Evolutionary conservation across 169 alveolate genomes (phyloP), one percentile per base, ranked within the genome.

Genomic region (Theileria parva): DNA sequence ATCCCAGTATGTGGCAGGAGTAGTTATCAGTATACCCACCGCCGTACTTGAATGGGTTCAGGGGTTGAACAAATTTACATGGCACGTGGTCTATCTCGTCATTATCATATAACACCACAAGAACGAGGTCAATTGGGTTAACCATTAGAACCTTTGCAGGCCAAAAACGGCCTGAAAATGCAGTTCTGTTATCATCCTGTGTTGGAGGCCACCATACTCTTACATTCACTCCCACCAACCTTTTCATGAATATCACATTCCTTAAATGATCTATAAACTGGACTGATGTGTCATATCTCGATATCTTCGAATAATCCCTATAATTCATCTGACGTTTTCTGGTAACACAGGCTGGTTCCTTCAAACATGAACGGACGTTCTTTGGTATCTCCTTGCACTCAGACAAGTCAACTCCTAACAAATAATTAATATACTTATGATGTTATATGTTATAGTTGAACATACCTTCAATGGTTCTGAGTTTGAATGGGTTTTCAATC

Each of bases 201-300:
- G 87, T 83, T 12, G 89, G 78, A 1, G 89, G 89, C 89, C 89
- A 83, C 89, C 89, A 83, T 15, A 83, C 89, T 7, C 89, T 60
- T 12, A 83, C 86, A 11, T 67, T 61, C 30, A 53, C 9, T 9
- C 86, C 89, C 0, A 77, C 86, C 6, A 83, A 30, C 57, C 75
- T 27, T 2, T 57, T n/a, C 89, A 83, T 75, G 64, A 83, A 77
- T 2, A 76, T 51, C 25, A 65, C 44, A 48, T 77, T 77, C 55
- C 69, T 68, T 25, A 83, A 4, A 39, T 83, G 67, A 66, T 83
- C 86, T 34, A 83, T 37, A 27, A 57, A 74, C 51, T 83, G 88
- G 7, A 71, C 77, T 23, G 28, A 28, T 23, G 64, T 68, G 15
- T 67, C 79, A 1, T 71, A 55, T 21, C 60, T 66, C 8, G 77